Evolutionary conservation across 805 yeast genomes (phyloP), one percentile per base, ranked within the genome.

Genomic region (Candida orba): DNA sequence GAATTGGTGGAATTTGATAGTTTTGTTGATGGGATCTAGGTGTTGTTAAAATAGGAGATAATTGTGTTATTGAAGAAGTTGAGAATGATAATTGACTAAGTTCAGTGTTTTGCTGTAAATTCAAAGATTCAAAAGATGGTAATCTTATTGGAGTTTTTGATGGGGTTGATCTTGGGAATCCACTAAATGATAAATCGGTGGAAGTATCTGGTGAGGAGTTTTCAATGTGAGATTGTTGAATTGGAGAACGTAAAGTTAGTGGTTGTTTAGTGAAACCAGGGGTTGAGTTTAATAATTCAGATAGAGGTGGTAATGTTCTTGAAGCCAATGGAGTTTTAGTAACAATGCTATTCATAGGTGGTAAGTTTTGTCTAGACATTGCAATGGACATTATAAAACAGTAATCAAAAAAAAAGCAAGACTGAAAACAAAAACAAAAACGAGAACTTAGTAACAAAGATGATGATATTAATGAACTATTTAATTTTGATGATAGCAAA

Each of bases 41-140:
- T 9, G 52, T 45, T 10, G 48, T 48, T 12, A 45, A 35, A 3
- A 36, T 20, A 25, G 44, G 42, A 29, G 43, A 31, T 31, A 31
- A 31, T 31, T 15, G 18, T 8, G n/a, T 17, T 9, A 8, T 43
- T 22, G 52, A 24, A 17, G 44, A 34, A 13, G 45, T 18, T 15
- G 30, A 17, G 15, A 30, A 22, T 6, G 34, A 38, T 14, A 30
- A 17, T 27, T 27, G 29, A 27, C 13, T 27, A 3, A 27, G 3
- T 3, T 39, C 39, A 36, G 47, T 25, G 25, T 43, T 40, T 0
- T 52, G 44, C 34, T 45, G 49, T 18, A 56, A 48, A 22, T 48
- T 48, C 25, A 57, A 37, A 5, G 59, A 50, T 23, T 55, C 58
- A 37, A 56, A 52, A 2, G 60, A 56, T 2, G 62, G 62, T 4